Conservation (phyloP, 257 asterid genomes). For the Solanum commersonii region DNA sequence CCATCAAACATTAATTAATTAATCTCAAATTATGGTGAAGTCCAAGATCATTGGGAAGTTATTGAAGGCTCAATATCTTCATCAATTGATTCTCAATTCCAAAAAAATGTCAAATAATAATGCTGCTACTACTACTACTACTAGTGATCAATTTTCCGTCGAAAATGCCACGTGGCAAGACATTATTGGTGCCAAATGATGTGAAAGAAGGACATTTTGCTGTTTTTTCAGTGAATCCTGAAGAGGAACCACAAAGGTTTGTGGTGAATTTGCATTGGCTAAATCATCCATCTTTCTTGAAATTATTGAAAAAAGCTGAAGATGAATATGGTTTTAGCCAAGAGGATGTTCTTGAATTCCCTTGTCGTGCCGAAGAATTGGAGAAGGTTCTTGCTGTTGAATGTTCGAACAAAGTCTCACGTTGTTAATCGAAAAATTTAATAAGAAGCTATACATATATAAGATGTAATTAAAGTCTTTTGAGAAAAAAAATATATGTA, state of each 20-base stretch:
- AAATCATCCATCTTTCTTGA: slow-evolving; percentile 19
- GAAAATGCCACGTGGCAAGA: background rate
- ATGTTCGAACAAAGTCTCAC: background rate
- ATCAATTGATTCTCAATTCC: background rate
- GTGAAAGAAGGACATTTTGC: slow-evolving; percentile 36
- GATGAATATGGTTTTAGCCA: slow-evolving; percentile 23
- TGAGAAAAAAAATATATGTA: background rate
- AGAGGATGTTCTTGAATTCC: slow-evolving; percentile 19
- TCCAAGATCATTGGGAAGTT: background rate
- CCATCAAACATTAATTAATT: background rate
- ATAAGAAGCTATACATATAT: background rate
- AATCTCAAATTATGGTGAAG: background rate
- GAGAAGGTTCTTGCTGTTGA: background rate
- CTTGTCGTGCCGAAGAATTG: slow-evolving; percentile 21
- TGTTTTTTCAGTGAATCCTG: slow-evolving; percentile 5
- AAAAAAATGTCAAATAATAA: background rate
- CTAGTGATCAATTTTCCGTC: background rate
- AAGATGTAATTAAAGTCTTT: background rate
- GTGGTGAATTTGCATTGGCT: slow-evolving; percentile 10
- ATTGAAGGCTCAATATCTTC: background rate
- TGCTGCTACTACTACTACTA: background rate
- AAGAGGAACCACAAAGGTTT: slow-evolving; percentile 18
- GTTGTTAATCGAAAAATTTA: background rate
- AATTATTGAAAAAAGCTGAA: slow-evolving; percentile 15
- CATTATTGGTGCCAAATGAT: slow-evolving; percentile 8